Base-by-base conservation (phyloP, 2,329 filamentous ascomycete genomes). In the Fusarium annulatum region DNA sequence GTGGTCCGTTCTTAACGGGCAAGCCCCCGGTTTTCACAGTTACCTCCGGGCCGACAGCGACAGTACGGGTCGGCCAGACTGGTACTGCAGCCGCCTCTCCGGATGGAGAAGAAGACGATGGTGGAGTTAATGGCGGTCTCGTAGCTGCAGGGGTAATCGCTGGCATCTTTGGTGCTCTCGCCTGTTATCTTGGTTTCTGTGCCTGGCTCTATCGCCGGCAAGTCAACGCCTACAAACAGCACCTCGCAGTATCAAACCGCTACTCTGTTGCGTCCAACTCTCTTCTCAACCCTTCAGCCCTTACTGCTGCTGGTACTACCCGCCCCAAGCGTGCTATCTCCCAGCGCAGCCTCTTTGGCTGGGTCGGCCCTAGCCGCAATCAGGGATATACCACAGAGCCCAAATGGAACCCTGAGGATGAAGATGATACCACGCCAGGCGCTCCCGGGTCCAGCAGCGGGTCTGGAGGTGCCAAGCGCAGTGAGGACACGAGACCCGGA, bases 141-240 rank as follows among this genome's bases (percentile, higher is more conserved):
- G 85, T 88, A 57, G 84, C 84, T 21, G 85, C 85, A 4, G 84
- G 85, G 33, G 82, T 91, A 26, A 84, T 94, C 38, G 92, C 93
- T 1, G 92, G 90, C n/a, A 77, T 91, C 8, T 85, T 93, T 9
- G 89, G 89, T 53, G 75, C 92, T 23, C 77, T 90, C 1, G 91
- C 90, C 5, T 82, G 84, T 4, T 94, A 93, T 79, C 86, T 93
- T 18, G 91, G 89, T 51, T 94, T 92, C 84, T 93, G 91, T 81
- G 87, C 89, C 23, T 94, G 91, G 89, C 84, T 95, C 12, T 94
- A 94, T 84, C 87, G 92, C 34, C 90, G 91, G 55, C 92, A 93
- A 80, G 87, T 94, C 21, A 81, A 84, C 36, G 88, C 93, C 15
- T 95, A 94, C 85, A 91, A 92, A 81, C 85, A 88, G 39, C 92